Evolutionary conservation across 1,284 basidiomycete genomes (phyloP), one percentile per base, ranked within the genome.

Genomic region (Malassezia furfur): DNA sequence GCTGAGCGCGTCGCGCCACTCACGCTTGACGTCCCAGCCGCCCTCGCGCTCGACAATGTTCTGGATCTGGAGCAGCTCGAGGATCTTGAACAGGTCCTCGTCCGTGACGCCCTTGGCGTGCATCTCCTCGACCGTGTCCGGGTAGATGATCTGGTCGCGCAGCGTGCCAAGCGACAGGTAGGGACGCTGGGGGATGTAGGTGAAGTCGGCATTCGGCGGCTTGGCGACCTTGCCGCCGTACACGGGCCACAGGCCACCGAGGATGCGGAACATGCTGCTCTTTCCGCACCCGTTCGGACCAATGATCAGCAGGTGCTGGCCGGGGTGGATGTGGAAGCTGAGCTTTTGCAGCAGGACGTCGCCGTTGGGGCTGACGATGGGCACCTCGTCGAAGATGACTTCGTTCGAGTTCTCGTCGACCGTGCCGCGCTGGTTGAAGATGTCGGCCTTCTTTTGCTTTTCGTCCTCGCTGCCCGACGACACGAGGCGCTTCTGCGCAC

Each of bases 181-280:
- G 0, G 93, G 93, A 40, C 93, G 81, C 73, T 98, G 93, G 15
- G 93, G 93, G 63, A 98, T 94, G 61, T 96, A 83, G 45, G 91
- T 88, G 75, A 98, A 96, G 58, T 91, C 83, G 8, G 82, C 82
- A 6, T 88, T 85, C 15, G 86, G 82, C 0, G 93, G 93, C 76
- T 96, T 96, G 67, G 85, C 84, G n/a, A 98, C 90, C 11, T 83
- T 80, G 0, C 93, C 93, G 79, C 84, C 93, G 69, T 96, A 94
- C 4, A 96, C 87, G 1, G 93, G 91, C 91, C 93, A 98, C 7
- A 98, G 81, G 17, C 91, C 93, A 38, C 91, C 93, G 2, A 98
- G 80, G 57, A 96, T 94, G 25, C 93, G 84, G 81, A 94, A 96
- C 48, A 96, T 66, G n/a, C 68, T 72, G 56, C 64, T 67, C 63